Percentiles rank a stretch among this genome's conserved stretches.
Conservation (phyloP, 2,329 filamentous ascomycete species). For the Aureobasidium sp. region DNA sequence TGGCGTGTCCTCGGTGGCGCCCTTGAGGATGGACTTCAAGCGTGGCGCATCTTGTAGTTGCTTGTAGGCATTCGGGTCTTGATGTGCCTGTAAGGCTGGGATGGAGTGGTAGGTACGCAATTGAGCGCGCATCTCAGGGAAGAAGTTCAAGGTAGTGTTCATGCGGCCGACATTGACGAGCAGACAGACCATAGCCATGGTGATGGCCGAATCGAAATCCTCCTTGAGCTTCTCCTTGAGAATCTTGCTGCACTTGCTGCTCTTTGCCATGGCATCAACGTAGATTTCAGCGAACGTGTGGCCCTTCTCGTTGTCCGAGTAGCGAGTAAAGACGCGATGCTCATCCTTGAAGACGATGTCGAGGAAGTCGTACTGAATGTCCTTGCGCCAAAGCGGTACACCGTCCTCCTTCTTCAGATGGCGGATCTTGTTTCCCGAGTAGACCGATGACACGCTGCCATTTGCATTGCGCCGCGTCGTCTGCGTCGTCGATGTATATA, state of each 20-base stretch:
- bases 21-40: constrained; percentile 94
- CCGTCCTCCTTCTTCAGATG: constrained; percentile 86
- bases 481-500: constrained; percentile 41
- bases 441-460: constrained; percentile 57
- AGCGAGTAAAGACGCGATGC: constrained; percentile 75
- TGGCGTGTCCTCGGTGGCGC: constrained; percentile 80
- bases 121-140: constrained; percentile 98
- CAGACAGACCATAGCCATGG: constrained; percentile 99
- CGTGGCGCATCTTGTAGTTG: constrained; percentile 94
- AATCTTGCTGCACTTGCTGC: constrained; percentile 98
- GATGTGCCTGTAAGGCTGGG: constrained; percentile 86
- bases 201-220: constrained; percentile 84
- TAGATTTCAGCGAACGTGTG: constrained; percentile 86
- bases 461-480: constrained; percentile 54
- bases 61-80: constrained; percentile 94
- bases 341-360: constrained; percentile 71
- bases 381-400: constrained; percentile 75
- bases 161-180: constrained; percentile 95
- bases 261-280: constrained; percentile 96
- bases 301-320: constrained; percentile 71
- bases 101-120: constrained; percentile 97
- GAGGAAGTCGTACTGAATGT: constrained; percentile 84
- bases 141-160: constrained; percentile 99
- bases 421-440: constrained; percentile 67
- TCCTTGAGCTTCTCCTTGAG: constrained; percentile 92